Evolutionary conservation across 2,329 filamentous ascomycete species (phyloP).

Genomic region (Thermoascus crustaceus): DNA sequence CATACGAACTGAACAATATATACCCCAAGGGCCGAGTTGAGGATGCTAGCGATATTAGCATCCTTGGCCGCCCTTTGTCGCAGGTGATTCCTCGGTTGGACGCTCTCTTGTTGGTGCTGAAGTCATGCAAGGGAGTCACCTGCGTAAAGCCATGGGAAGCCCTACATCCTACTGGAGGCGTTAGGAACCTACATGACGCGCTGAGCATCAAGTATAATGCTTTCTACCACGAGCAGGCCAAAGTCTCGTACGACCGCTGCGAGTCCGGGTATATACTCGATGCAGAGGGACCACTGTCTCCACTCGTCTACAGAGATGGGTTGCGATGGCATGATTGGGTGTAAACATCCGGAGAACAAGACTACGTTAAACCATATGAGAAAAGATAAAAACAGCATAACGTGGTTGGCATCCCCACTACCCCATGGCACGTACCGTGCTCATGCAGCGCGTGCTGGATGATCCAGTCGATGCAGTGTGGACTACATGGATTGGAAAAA

Average conservation of each 20-base stretch:
- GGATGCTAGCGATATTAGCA: not conserved
- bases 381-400: too few species aligned
- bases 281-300: constrained; percentile 26
- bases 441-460: too few species aligned
- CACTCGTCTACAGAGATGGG: constrained; percentile 12
- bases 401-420: too few species aligned
- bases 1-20: constrained; percentile 30
- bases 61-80: constrained; percentile 15
- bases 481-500: too few species aligned
- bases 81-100: constrained; percentile 23
- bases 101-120: constrained; percentile 30
- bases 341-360: too few species aligned
- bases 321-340: constrained; percentile 15
- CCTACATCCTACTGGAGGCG: constrained; percentile 24
- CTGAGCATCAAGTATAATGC: constrained; percentile 21
- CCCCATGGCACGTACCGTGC: too few species aligned
- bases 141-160: constrained; percentile 32
- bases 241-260: constrained; percentile 27
- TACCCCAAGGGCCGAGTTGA: constrained; percentile 8
- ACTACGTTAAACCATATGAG: too few species aligned
- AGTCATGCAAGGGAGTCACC: constrained; percentile 29
- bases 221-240: constrained; percentile 26
- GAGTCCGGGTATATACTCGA: constrained; percentile 29
- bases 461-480: too few species aligned
- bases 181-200: constrained; percentile 25